Percentiles rank a stretch among this genome's conserved stretches.
phyloP scores from a whole-genome alignment of 306 rosid genomes.

The Glycine soja region DNA sequence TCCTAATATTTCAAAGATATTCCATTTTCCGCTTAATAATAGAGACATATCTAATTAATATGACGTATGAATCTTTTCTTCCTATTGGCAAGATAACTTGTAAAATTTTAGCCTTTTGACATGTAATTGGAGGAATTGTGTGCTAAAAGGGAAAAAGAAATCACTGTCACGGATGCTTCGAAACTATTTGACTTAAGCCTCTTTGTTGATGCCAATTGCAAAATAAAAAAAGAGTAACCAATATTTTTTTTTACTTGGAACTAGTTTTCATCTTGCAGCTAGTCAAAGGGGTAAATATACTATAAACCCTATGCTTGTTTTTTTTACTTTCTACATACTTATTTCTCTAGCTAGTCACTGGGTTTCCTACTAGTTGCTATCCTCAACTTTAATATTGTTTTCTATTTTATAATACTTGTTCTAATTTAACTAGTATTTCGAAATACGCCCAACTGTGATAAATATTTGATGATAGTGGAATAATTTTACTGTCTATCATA shows the following conservation, averaged over 20 bases:
- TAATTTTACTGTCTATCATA: no score
- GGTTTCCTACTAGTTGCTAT: constrained; percentile 4
- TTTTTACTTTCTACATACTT: background rate
- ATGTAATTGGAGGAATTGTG: constrained; percentile 33
- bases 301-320: constrained; percentile 2
- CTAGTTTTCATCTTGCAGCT: constrained; percentile 35
- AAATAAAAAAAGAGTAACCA: constrained; percentile 30
- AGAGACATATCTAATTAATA: constrained; percentile 33
- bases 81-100: constrained; percentile 32
- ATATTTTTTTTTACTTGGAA: constrained; percentile 31
- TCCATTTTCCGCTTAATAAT: constrained; percentile 41
- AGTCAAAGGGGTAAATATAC: constrained; percentile 10
- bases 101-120: constrained; percentile 28
- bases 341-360: background rate
- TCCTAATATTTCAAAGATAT: constrained; percentile 23
- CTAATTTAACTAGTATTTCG: no score
- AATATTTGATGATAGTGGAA: no score
- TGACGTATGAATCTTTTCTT: constrained; percentile 25
- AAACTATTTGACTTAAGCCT: constrained; percentile 40
- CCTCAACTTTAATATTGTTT: background rate
- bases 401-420: no score
- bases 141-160: constrained; percentile 44
- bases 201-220: background rate
- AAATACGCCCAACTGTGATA: no score
- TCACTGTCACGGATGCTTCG: constrained; percentile 38